A percentile compares a stretch with the other conserved stretches of the same genome.
phyloP scores from a whole-genome alignment of 306 rosid species.

The Prinsepia uniflora region DNA sequence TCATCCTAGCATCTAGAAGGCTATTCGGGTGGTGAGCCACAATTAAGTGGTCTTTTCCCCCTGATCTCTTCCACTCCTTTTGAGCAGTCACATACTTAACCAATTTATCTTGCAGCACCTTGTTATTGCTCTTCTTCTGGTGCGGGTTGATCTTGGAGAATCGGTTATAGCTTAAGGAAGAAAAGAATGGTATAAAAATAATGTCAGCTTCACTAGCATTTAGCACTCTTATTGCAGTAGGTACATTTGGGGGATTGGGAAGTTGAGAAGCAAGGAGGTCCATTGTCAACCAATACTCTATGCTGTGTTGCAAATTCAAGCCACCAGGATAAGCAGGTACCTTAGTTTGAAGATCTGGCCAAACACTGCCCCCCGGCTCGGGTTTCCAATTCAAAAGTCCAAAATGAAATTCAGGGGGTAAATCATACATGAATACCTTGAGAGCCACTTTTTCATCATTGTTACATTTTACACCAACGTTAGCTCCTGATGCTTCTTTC shows the following conservation, averaged over 20 bases:
- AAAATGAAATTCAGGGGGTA: conserved; percentile 63
- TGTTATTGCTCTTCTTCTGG: conserved; percentile 46
- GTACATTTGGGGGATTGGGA: conserved; percentile 36
- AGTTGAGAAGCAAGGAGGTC: conserved; percentile 69
- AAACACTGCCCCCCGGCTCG: conserved; percentile 32
- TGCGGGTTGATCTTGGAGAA: conserved; percentile 34
- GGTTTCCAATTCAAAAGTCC: conserved; percentile 62
- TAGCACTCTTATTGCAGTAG: conserved; percentile 45
- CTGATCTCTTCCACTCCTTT: conserved; percentile 66
- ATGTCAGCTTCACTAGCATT: conserved; percentile 68
- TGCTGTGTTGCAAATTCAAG: conserved; percentile 73
- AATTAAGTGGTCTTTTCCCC: conserved; percentile 73
- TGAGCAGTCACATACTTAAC: conserved; percentile 48
- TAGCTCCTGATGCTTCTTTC: conserved; percentile 11
- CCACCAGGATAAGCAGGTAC: conserved; percentile 70
- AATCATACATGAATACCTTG: conserved; percentile 71
- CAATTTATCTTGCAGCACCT: conserved; percentile 52
- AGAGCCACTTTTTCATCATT: conserved; percentile 27
- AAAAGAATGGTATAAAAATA: conserved; percentile 72
- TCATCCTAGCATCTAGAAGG: conserved; percentile 62
- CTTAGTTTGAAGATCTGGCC: conserved; percentile 56
- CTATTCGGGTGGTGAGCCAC: conserved; percentile 90
- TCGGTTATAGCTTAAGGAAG: conserved; percentile 65
- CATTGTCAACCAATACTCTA: conserved; percentile 79
- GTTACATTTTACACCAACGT: conserved; percentile 22